Base-by-base conservation (phyloP, 371 early-diverging fungal species). In the Apophysomyces sp. region DNA sequence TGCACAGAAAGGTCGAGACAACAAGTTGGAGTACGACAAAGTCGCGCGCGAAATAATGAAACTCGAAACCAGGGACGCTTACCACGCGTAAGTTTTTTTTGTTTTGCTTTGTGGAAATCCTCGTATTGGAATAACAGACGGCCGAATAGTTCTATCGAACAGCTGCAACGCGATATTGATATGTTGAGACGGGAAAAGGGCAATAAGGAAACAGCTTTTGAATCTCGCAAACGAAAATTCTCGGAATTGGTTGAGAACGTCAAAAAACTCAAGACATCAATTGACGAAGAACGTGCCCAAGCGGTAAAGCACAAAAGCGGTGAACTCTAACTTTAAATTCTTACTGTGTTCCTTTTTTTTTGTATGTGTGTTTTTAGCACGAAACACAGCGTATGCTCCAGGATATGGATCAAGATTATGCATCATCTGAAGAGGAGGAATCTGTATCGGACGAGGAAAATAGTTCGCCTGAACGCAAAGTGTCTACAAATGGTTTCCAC, bases 21-120 rank as follows among this genome's bases (percentile, higher is more conserved):
- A 85, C 36, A 84, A 82, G 41, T 30, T 82, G 16, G 77, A 84
- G 63, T 88, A 88, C 57, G 86, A 88, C 62, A 72, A 62, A 27
- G 72, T 85, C 5, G 86, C 88, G 9, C 63, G 72, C 32, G 80
- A 83, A 12, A 82, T 85, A 39, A 77, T 77, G 65, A 73, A 74
- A 57, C 62, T 72, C 15, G 66, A 82, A 18, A 68, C 80, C 5
- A 63, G 88, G 24, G 73, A 78, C 15, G 68, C 72, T 24, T 84
- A 80, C 40, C 57, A 62, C 44, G 67, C 77, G 87, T 87, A 71
- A 65, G 76, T 68, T 8, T 21, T 21, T 18, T 9, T 3, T 7
- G 4, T 44, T 21, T 18, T n/a, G n/a, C n/a, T n/a, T n/a, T n/a
- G n/a, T n/a, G n/a, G n/a, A n/a, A n/a, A 44, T 41, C 6, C 41